A percentile compares a stretch with the other conserved stretches of the same genome.
These are phyloP conservation scores for Nothophoma quercina DNA, from an alignment of 2,329 filamentous ascomycete species.

Conservation along the genomic window DNA sequence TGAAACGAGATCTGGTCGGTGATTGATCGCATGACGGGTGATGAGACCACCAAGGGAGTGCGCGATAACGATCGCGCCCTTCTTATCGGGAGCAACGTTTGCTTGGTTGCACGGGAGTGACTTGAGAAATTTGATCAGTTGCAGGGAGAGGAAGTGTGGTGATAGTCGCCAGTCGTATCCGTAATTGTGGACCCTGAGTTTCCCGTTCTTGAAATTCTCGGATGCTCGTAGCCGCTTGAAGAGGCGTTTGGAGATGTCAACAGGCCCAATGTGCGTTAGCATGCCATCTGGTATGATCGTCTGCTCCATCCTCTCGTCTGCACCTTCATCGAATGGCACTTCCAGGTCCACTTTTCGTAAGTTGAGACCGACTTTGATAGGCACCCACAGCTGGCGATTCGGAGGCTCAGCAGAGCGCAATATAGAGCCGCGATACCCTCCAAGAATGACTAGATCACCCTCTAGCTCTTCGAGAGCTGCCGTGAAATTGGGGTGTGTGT, in stretches of 20 bases:
- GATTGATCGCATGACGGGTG: slow-evolving; percentile 85
- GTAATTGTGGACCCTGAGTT: slow-evolving; percentile 83
- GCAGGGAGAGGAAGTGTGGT: slow-evolving; percentile 75
- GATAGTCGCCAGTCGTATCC: slow-evolving; percentile 95
- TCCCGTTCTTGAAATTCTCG: slow-evolving; percentile 75
- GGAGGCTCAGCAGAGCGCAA: slow-evolving; percentile 82
- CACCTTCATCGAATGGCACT: slow-evolving; percentile 80
- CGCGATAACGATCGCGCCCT: slow-evolving; percentile 81
- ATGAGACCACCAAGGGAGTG: slow-evolving; percentile 90
- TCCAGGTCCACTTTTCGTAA: slow-evolving; percentile 91
- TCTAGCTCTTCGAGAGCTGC: slow-evolving; percentile 72
- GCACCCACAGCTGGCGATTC: slow-evolving; percentile 90
- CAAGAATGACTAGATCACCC: slow-evolving; percentile 87
- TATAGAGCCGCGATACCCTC: slow-evolving; percentile 91
- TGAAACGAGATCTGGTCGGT: slow-evolving; percentile 82
- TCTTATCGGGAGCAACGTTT: slow-evolving; percentile 58
- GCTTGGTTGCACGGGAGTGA: slow-evolving; percentile 76
- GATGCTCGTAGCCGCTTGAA: slow-evolving; percentile 79
- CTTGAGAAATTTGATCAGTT: slow-evolving; percentile 77
- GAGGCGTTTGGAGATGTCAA: slow-evolving; percentile 85
- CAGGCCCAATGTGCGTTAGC: slow-evolving; percentile 88
- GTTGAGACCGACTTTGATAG: slow-evolving; percentile 90
- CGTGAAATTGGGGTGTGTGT: slow-evolving; percentile 60
- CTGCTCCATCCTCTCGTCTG: slow-evolving; percentile 83
- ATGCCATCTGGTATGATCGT: slow-evolving; percentile 87